Conservation (phyloP, 768 basidiomycete genomes). For the Tulasnella sp. region DNA sequence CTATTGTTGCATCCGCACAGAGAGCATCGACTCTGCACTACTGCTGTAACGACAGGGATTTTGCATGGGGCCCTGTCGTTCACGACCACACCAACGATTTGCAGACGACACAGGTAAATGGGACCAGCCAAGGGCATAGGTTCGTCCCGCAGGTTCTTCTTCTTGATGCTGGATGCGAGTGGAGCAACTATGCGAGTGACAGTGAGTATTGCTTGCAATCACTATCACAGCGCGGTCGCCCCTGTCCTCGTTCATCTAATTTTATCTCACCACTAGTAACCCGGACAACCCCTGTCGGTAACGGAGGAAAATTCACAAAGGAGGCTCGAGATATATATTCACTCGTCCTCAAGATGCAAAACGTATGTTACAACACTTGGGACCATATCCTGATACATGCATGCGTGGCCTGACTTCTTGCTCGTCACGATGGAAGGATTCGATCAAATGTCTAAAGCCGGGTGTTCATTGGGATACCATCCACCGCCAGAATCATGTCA, state of each 20-base stretch:
- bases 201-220: too few relatives aligned
- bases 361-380: constrained; percentile 37
- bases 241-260: background rate
- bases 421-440: constrained; percentile 34
- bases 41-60: constrained; percentile 82
- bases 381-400: too few relatives aligned
- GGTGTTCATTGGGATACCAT: constrained; percentile 86
- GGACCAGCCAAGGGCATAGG: constrained; percentile 41
- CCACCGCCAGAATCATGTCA: constrained; percentile 72
- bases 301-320: constrained; percentile 77
- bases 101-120: constrained; percentile 32
- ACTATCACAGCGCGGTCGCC: background rate
- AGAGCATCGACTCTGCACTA: constrained; percentile 89
- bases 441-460: constrained; percentile 58
- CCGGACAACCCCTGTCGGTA: constrained; percentile 86
- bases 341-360: constrained; percentile 85
- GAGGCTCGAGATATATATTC: constrained; percentile 77
- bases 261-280: constrained; percentile 32
- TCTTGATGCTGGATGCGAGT: constrained; percentile 94
- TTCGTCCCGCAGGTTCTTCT: constrained; percentile 51
- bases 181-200: constrained; percentile 55
- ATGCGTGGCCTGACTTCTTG: background rate
- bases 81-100: constrained; percentile 42
- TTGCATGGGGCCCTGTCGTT: constrained; percentile 70
- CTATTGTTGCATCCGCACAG: constrained; percentile 81